Evolutionary conservation across 148 eudicot genomes (phyloP).

Genomic region (Mesembryanthemum crystallinum): DNA sequence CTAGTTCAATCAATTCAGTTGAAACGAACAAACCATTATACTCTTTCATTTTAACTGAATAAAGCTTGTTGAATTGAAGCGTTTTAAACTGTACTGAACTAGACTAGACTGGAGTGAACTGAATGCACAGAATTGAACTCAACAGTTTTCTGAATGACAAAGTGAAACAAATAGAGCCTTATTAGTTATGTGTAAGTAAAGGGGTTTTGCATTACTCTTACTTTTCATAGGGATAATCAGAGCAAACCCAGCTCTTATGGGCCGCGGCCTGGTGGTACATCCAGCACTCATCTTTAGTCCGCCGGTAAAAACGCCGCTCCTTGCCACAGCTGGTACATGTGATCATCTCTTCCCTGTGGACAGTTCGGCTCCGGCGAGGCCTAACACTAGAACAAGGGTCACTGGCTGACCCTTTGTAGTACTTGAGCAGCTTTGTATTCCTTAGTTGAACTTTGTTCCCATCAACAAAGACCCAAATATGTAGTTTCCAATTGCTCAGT

Average conservation of each 20-base stretch:
- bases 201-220: constrained; percentile 1
- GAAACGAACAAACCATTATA: too few species aligned
- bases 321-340: constrained; percentile 21
- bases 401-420: constrained; percentile 11
- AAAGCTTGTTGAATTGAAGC: too few species aligned
- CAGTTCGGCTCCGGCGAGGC: background rate
- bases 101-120: too few species aligned
- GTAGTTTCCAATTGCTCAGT: constrained; percentile 16
- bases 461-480: constrained; percentile 20
- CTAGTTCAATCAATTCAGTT: too few species aligned
- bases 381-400: constrained; percentile 3
- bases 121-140: too few species aligned
- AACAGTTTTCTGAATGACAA: too few species aligned
- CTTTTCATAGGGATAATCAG: constrained; percentile 3
- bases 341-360: constrained; percentile 27
- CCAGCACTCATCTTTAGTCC: constrained; percentile 1
- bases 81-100: too few species aligned
- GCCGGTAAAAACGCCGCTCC: constrained; percentile 14
- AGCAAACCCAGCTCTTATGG: constrained; percentile 21
- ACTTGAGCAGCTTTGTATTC: constrained; percentile 25
- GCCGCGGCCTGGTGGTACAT: constrained; percentile 23
- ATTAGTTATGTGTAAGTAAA: too few species aligned
- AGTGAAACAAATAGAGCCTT: too few species aligned
- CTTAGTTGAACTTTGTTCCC: background rate
- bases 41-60: too few species aligned